A percentile compares a stretch with the other conserved stretches of the same genome.
These are phyloP conservation scores for Trypanosoma conorhini DNA, from an alignment of 208 protist species.

Conservation along the genomic window DNA sequence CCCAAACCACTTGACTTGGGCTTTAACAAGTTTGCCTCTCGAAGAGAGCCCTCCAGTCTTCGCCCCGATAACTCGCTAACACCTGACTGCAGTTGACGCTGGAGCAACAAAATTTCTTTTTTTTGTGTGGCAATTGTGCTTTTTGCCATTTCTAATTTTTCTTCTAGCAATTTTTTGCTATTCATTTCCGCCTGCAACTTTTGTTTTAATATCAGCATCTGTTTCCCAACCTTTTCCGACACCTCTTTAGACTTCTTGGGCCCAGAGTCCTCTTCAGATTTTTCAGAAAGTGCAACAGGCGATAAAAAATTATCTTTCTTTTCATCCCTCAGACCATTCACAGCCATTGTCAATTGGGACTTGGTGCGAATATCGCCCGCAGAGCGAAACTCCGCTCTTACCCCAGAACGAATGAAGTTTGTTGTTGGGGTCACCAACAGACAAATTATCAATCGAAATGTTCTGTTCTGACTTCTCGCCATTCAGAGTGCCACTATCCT, in stretches of 20 bases:
- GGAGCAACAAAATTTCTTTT: conserved; percentile 48
- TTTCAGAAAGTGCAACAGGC: neutral
- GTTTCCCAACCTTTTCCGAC: conserved; percentile 8
- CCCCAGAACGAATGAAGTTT: no score
- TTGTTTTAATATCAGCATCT: conserved; percentile 15
- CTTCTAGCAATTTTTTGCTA: conserved; percentile 14
- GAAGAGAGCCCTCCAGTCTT: conserved; percentile 8
- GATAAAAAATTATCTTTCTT: neutral
- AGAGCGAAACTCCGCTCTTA: neutral
- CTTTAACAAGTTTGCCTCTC: conserved; percentile 19
- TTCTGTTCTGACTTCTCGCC: no score
- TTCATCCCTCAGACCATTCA: neutral
- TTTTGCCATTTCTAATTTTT: conserved; percentile 36
- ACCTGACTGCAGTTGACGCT: conserved; percentile 28
- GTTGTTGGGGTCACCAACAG: no score
- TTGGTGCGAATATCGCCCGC: neutral
- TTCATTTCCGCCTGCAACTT: conserved; percentile 13
- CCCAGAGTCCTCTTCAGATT: neutral
- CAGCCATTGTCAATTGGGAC: neutral
- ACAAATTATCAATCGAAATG: no score
- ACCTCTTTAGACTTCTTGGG: neutral
- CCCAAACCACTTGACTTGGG: conserved; percentile 1
- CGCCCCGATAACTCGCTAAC: neutral
- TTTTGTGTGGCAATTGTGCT: conserved; percentile 34
- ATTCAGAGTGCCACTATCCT: no score